Base-by-base conservation (phyloP, 345 rosid species). In the Arabis hirsuta region DNA sequence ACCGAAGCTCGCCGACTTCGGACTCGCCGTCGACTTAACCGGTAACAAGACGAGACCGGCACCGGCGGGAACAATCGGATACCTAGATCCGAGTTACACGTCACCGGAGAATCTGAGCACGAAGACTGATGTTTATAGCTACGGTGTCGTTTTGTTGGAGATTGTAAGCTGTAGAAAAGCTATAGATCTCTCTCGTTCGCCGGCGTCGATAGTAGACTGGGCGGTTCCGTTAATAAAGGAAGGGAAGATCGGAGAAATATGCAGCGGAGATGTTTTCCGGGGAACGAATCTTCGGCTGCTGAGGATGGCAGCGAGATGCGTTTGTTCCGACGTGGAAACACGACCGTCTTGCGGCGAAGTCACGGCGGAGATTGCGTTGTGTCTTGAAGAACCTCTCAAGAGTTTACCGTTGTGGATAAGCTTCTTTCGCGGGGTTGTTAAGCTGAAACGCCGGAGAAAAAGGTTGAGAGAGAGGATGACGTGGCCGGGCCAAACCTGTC, bases 1-100 rank as follows among this genome's bases (percentile, higher is more conserved):
- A 4, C 71, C 86, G 2, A 92, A 83, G 80, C 64, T 92, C 43
- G 86, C 86, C 0, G 96, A 92, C 45, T 88, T 85, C 3, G 95
- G 96, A 72, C 88, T 92, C 3, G 84, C 92, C 3, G 71, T 47
- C 4, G 85, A 71, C 79, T 84, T 6, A 76, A 34, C 55, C 3
- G 87, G 29, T 81, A 84, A 64, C 78, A 84, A 4, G 80, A 41
- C 36, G 12, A 55, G 2, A 12, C 74, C 78, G 13, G 2, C 69
- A 44, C 67, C 96, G 0, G 96, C 95, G 0, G 96, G 98, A 1
- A 92, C 98, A 0, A 81, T 90, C 2, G 96, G 96, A 11, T 90
- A 90, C 68, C 26, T 92, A 60, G 98, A 92, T 76, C 96, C 96
- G 56, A 38, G 70, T 38, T 89, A 88, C 80, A 86, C 87, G 26